Evolutionary conservation across 2,329 filamentous ascomycete species (phyloP).

Genomic region (Colletotrichum echinochloae): DNA sequence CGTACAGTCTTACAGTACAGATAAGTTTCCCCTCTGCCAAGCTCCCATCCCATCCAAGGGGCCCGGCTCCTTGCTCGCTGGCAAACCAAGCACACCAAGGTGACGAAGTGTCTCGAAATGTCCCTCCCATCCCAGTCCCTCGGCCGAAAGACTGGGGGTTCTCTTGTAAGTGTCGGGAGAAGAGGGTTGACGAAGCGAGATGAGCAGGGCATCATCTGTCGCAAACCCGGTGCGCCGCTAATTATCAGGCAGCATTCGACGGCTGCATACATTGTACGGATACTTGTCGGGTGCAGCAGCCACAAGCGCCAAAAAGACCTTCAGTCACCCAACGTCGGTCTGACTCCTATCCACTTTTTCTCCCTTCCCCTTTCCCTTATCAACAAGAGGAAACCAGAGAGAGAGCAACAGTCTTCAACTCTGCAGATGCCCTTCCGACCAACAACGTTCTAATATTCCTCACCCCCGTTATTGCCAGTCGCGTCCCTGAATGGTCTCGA

Average conservation of each 20-base stretch:
- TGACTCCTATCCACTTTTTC: not conserved
- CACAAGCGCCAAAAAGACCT: not conserved
- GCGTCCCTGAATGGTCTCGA: not conserved
- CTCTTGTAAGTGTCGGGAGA: not conserved
- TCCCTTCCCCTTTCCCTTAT: not conserved
- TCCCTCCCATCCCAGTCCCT: not conserved
- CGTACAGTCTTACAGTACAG: not conserved
- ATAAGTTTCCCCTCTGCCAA: no score
- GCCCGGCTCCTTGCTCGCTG: not conserved
- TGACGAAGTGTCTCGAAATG: not conserved
- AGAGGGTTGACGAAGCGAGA: conserved; percentile 4
- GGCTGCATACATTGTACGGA: not conserved
- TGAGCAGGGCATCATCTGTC: not conserved
- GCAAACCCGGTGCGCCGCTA: not conserved
- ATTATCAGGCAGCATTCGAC: not conserved
- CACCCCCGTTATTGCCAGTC: not conserved
- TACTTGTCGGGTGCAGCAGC: not conserved
- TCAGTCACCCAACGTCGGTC: not conserved
- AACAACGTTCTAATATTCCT: not conserved
- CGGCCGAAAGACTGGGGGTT: not conserved
- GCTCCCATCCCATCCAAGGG: not conserved
- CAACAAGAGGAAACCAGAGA: not conserved
- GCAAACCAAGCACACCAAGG: not conserved
- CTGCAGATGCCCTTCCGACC: not conserved
- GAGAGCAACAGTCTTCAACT: not conserved